Conservation (phyloP, 768 basidiomycete genomes). For the Xerocomellus chrysenteron region DNA sequence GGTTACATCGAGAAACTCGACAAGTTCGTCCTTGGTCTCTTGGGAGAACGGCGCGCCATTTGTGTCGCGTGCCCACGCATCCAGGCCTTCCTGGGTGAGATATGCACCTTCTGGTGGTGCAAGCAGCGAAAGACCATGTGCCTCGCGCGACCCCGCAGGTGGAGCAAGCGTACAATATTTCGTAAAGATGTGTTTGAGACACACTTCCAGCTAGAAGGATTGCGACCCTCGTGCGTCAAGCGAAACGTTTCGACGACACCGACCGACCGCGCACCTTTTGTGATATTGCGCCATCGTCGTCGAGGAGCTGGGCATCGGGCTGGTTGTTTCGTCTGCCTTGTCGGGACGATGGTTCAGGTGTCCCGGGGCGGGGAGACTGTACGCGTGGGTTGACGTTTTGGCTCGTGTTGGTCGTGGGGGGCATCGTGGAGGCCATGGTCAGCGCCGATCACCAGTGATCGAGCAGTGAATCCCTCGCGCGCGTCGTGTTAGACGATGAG, state of each 20-base stretch:
- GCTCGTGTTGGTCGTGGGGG: slow-evolving; percentile 1
- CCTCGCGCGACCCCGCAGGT: slow-evolving; percentile 18
- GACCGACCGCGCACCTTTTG: slow-evolving; percentile 45
- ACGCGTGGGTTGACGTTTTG: slow-evolving; percentile 24
- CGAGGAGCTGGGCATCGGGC: slow-evolving; percentile 56
- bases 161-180: slow-evolving; percentile 64
- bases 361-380: slow-evolving; percentile 55
- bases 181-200: slow-evolving; percentile 74
- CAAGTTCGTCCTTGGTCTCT: slow-evolving; percentile 75
- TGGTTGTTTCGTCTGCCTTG: slow-evolving; percentile 57
- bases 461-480: slow-evolving; percentile 12
- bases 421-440: slow-evolving; percentile 16
- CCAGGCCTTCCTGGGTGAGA: slow-evolving; percentile 59
- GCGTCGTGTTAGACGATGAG: slow-evolving; percentile 26
- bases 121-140: slow-evolving; percentile 35
- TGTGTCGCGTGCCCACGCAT: slow-evolving; percentile 76
- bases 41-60: slow-evolving; percentile 79
- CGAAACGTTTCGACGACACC: neutral
- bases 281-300: slow-evolving; percentile 69
- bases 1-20: slow-evolving; percentile 73
- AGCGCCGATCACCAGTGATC: slow-evolving; percentile 21
- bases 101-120: slow-evolving; percentile 53
- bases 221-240: neutral
- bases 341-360: slow-evolving; percentile 59
- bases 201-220: slow-evolving; percentile 57